phyloP scores from a whole-genome alignment of 345 rosid species.

The Adansonia digitata region DNA sequence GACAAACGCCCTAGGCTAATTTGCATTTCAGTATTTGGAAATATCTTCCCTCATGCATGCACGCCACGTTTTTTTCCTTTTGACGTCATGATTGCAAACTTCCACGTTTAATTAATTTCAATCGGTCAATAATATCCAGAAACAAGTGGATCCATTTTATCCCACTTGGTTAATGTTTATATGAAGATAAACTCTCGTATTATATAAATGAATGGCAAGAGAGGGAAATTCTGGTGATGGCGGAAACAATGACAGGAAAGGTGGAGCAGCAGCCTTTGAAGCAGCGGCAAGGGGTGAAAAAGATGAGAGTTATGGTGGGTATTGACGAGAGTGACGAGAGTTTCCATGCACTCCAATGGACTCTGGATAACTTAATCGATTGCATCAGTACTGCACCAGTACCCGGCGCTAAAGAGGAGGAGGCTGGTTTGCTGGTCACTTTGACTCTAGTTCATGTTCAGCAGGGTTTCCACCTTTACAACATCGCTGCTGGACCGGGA shows the following conservation, averaged over 20 bases:
- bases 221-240: not conserved
- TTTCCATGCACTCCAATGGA: slow-evolving; percentile 46
- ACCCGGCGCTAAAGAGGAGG: not conserved
- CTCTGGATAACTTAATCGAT: slow-evolving; percentile 15
- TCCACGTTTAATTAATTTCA: too few species aligned
- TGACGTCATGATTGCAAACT: too few species aligned
- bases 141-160: not conserved
- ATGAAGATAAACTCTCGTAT: not conserved
- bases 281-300: not conserved
- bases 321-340: slow-evolving; percentile 52
- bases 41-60: too few species aligned
- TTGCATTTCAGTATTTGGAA: too few species aligned
- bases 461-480: not conserved
- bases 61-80: too few species aligned
- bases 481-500: not conserved
- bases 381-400: not conserved
- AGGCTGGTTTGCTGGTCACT: not conserved
- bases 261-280: not conserved
- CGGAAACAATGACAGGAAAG: not conserved
- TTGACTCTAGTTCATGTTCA: not conserved
- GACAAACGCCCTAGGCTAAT: too few species aligned
- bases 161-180: not conserved
- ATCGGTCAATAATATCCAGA: not conserved
- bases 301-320: slow-evolving; percentile 32
- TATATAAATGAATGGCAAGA: too few species aligned